Conservation (phyloP, 371 early-diverging fungal genomes). For the Batrachochytrium dendrobatidis region DNA sequence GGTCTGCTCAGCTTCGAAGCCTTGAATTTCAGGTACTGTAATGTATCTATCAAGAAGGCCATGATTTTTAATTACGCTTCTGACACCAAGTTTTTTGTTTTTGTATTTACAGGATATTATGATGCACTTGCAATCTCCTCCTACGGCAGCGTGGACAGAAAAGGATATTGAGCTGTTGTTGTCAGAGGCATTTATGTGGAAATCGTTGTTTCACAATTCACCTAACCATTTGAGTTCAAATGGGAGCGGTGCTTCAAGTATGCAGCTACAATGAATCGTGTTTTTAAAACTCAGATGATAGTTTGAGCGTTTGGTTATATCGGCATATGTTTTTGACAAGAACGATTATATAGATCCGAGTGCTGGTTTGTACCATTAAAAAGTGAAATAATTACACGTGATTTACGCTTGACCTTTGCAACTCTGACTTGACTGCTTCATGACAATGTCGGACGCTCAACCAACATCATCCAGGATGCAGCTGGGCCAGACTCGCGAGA, state of each 20-base stretch:
- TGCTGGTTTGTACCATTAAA: no score
- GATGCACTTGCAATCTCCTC: constrained; percentile 86
- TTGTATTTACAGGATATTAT: constrained; percentile 62
- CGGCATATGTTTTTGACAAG: no score
- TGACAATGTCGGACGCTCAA: no score
- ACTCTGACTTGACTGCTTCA: no score
- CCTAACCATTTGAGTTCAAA: constrained; percentile 55
- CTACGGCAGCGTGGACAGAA: constrained; percentile 80
- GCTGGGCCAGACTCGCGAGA: constrained; percentile 20
- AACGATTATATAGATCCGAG: no score
- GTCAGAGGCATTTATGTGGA: constrained; percentile 94
- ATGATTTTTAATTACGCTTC: background rate
- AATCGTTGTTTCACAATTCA: constrained; percentile 83
- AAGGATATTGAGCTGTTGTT: constrained; percentile 88
- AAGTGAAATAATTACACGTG: no score
- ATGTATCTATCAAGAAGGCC: no score
- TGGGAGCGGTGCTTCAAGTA: no score
- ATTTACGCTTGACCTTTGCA: no score
- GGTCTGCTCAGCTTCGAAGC: constrained; percentile 73
- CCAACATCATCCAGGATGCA: constrained; percentile 3
- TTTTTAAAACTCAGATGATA: no score
- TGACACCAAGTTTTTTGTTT: background rate
- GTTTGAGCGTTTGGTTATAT: no score
- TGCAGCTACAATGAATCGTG: no score
- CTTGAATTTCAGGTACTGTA: constrained; percentile 73